Base-by-base conservation (phyloP, 306 rosid genomes). In the Malus orientalis region DNA sequence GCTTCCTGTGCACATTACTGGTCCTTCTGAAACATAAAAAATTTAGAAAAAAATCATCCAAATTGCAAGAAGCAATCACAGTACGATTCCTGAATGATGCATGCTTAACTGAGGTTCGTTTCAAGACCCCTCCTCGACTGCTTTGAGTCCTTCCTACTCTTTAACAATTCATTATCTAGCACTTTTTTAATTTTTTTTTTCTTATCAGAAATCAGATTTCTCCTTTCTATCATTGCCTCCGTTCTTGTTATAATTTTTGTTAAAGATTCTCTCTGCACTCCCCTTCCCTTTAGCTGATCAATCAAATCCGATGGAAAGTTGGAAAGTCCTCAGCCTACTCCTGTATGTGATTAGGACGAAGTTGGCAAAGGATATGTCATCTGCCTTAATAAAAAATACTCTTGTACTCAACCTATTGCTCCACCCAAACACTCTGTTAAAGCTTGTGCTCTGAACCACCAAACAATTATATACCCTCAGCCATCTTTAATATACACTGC, bases 1-100 rank as follows among this genome's bases (percentile, higher is more conserved):
- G 55, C 85, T 87, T 72, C 90, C 90, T 4, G 92, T 76, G 82
- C 77, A 73, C 87, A 89, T 78, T 63, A 87, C 85, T 32, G 97
- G 94, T 80, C 82, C 89, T 62, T 88, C 97, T 91, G 94, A 84
- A 80, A 80, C 29, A 70, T 23, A 54, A 36, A 77, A 77, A 79
- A 53, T 16, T n/a, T 4, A 51, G 73, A 23, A 45, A 60, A 38
- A 60, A 47, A 67, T 32, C 62, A 45, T 32, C 40, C 5, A 12
- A n/a, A 18, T 59, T 45, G 20, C 19, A 23, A 6, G 22, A 16
- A n/a, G 8, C 62, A 33, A 20, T 11, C 15, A 14, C 15, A 47
- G 5, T 36, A 7, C 9, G 7, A 75, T 64, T 45, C 16, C 22
- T 45, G 15, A 44, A 13, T 45, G 73, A 69, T 25, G 29, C 36